Percentiles rank a stretch among this genome's conserved stretches.
Evolutionary conservation across 805 yeast species (phyloP).

Genomic region (Pichia nakasei): DNA sequence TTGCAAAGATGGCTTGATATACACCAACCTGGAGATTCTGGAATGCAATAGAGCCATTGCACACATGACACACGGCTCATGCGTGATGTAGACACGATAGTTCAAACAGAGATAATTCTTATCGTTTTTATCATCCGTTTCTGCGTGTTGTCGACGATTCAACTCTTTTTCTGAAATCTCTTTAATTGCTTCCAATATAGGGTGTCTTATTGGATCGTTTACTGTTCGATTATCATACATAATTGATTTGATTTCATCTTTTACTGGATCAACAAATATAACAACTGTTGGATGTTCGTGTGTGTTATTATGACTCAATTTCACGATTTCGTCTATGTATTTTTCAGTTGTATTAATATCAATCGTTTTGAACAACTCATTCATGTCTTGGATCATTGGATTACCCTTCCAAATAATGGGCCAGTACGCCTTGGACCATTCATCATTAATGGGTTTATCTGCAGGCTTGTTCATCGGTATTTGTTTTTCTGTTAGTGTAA

Average conservation of each 20-base stretch:
- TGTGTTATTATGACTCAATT: neutral
- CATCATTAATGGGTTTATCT: conserved; percentile 52
- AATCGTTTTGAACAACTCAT: conserved; percentile 31
- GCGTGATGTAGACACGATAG: conserved; percentile 75
- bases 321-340: conserved; percentile 16
- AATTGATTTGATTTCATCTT: conserved; percentile 32
- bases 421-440: conserved; percentile 71
- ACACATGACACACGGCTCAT: conserved; percentile 97
- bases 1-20: conserved; percentile 35
- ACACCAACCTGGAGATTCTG: conserved; percentile 61
- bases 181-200: conserved; percentile 65
- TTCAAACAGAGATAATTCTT: conserved; percentile 62
- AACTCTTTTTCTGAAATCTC: conserved; percentile 51
- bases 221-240: conserved; percentile 32
- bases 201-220: conserved; percentile 55
- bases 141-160: conserved; percentile 25
- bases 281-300: conserved; percentile 37
- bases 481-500: conserved; percentile 14
- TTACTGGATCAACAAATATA: conserved; percentile 41
- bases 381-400: conserved; percentile 63
- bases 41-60: conserved; percentile 94
- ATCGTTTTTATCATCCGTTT: conserved; percentile 3
- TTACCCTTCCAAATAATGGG: conserved; percentile 93
- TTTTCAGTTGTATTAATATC: conserved; percentile 36
- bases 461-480: conserved; percentile 62